Evolutionary conservation across 768 basidiomycete genomes (phyloP), one percentile per base, ranked within the genome.

Genomic region (Hortiboletus flavorubellus): DNA sequence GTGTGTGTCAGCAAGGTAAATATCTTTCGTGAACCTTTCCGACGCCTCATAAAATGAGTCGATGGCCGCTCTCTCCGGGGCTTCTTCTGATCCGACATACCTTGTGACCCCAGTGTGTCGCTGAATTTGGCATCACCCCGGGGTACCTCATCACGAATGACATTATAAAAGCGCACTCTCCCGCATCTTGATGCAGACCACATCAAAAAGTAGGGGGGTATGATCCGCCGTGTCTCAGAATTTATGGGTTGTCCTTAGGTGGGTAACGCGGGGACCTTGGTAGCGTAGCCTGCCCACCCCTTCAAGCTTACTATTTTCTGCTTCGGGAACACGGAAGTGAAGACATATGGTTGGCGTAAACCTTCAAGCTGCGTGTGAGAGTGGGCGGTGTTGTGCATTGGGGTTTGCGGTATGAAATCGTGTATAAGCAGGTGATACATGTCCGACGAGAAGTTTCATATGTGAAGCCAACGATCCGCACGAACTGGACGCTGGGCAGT

Each of bases 101-200:
- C 54, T 75, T 6, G 74, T 73, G 41, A 64, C 69, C 26, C 1
- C 72, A 26, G 75, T 1, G 42, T 68, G 23, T 56, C 72, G 31
- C 62, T 73, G 50, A 57, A 60, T 41, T 44, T 5, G 26, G 26
- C 26, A 26, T 26, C 26, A 26, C 26, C 26, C 26, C 26, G 5
- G 26, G 26, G 26, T 26, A 26, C 26, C 26, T 26, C 26, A 5
- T 26, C 26, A 26, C 5, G 26, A 26, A 26, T 26, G 4, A 26
- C 26, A 26, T 26, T 26, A 26, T 4, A 68, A 33, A 42, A 53
- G 49, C 57, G 61, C 43, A 62, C 75, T 40, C 73, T 64, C 46
- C 71, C 73, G 3, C 75, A 75, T 48, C 72, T 76, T 10, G 73
- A 72, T 55, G 41, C 76, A 34, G 74, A 72, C 26, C 26, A 26